phyloP scores from a whole-genome alignment of 352 stramenopile genomes.

The Peronospora belbahrii region DNA sequence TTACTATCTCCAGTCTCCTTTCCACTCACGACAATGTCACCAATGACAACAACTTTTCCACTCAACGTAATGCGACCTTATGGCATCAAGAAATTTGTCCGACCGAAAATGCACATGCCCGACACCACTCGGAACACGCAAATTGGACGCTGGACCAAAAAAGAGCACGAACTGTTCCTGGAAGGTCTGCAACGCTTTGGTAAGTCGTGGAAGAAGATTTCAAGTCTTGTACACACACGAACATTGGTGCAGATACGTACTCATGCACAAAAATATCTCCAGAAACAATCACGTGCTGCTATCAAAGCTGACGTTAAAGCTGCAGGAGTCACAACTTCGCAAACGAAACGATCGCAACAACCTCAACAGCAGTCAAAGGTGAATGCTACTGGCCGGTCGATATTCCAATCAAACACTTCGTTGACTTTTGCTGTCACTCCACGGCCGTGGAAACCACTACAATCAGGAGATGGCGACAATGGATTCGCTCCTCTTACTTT shows the following conservation, averaged over 20 bases:
- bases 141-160: slow-evolving; percentile 84
- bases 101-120: background rate
- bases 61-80: slow-evolving; percentile 1
- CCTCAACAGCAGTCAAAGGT: slow-evolving; percentile 7
- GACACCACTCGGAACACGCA: slow-evolving; percentile 19
- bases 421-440: background rate
- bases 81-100: background rate
- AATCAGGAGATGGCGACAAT: slow-evolving; percentile 4
- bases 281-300: slow-evolving; percentile 69
- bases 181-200: slow-evolving; percentile 80
- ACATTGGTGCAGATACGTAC: slow-evolving; percentile 93
- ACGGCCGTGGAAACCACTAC: slow-evolving; percentile 7
- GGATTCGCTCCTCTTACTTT: slow-evolving; percentile 28
- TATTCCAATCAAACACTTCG: background rate
- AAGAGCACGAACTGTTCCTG: slow-evolving; percentile 85
- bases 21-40: background rate
- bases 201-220: slow-evolving; percentile 90
- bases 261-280: slow-evolving; percentile 95
- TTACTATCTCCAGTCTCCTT: background rate
- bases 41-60: background rate
- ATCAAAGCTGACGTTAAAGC: slow-evolving; percentile 34
- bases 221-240: slow-evolving; percentile 64
- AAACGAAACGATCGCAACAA: background rate
- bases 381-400: background rate
- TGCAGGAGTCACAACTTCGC: background rate